Percentiles rank a stretch among this genome's conserved stretches.
Conservation (phyloP, 257 asterid genomes). For the Nicotiana sylvestris region DNA sequence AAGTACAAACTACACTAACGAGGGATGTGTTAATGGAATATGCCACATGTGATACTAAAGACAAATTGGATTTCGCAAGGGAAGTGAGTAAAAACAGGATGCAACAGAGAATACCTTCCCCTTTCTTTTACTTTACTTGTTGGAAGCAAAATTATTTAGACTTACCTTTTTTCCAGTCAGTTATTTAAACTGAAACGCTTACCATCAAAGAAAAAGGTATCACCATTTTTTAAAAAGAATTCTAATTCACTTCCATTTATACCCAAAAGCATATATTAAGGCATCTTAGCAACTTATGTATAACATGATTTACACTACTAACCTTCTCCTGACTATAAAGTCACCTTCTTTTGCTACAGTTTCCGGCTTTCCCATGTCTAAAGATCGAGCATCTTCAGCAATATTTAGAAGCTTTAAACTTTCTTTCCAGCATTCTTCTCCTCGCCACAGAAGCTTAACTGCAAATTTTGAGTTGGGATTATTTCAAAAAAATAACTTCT, state of each 20-base stretch:
- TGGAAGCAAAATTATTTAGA: not conserved
- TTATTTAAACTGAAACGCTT: not conserved
- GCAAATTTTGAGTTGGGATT: constrained; percentile 22
- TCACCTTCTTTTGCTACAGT: constrained; percentile 20
- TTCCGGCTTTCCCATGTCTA: constrained; percentile 25
- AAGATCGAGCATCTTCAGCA: constrained; percentile 56
- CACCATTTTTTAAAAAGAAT: not conserved
- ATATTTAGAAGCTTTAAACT: constrained; percentile 57
- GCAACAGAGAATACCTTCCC: not conserved
- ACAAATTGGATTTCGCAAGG: not conserved
- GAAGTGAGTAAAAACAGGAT: not conserved
- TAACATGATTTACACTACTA: constrained; percentile 9
- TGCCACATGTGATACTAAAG: not conserved
- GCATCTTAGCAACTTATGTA: not conserved
- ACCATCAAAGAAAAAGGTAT: not conserved
- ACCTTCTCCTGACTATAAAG: constrained; percentile 72
- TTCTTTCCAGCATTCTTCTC: constrained; percentile 88
- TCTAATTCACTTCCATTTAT: not conserved
- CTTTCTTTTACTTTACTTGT: too few species aligned
- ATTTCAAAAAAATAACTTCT: not conserved
- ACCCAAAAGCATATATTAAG: not conserved
- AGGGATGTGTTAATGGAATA: not conserved
- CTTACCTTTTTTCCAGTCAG: not conserved
- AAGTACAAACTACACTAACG: not conserved
- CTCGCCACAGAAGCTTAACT: constrained; percentile 93